phyloP scores from a whole-genome alignment of 345 rosid genomes.

The Excoecaria agallocha region DNA sequence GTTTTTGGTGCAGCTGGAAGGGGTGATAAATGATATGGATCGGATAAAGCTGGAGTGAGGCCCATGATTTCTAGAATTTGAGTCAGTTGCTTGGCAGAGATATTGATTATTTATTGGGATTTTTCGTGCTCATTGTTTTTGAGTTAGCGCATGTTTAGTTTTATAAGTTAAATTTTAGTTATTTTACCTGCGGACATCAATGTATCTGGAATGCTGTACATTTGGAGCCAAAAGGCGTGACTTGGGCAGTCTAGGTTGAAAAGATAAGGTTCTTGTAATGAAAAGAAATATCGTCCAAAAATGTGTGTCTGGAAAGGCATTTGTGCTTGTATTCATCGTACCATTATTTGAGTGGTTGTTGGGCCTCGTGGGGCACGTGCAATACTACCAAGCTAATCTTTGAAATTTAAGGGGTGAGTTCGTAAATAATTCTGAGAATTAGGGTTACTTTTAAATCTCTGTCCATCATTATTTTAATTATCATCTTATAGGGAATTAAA shows the following conservation, averaged over 20 bases:
- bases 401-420: no score
- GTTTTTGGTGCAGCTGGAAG: constrained; percentile 63
- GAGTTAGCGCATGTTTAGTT: background rate
- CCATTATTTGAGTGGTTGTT: background rate
- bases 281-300: background rate
- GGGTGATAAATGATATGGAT: constrained; percentile 78
- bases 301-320: background rate
- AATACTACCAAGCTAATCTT: background rate
- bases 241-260: background rate
- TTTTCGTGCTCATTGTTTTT: background rate
- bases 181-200: background rate
- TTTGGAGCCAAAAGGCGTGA: no score
- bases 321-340: background rate
- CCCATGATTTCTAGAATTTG: background rate
- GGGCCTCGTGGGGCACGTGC: background rate
- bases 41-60: constrained; percentile 68
- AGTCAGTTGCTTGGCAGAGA: background rate
- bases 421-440: no score
- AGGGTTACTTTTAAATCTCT: no score
- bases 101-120: constrained; percentile 4
- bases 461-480: no score
- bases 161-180: background rate
- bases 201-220: background rate
- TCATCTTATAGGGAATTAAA: no score
- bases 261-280: background rate